Conservation (phyloP, 441 rosid species). For the Pelargonium australe region DNA sequence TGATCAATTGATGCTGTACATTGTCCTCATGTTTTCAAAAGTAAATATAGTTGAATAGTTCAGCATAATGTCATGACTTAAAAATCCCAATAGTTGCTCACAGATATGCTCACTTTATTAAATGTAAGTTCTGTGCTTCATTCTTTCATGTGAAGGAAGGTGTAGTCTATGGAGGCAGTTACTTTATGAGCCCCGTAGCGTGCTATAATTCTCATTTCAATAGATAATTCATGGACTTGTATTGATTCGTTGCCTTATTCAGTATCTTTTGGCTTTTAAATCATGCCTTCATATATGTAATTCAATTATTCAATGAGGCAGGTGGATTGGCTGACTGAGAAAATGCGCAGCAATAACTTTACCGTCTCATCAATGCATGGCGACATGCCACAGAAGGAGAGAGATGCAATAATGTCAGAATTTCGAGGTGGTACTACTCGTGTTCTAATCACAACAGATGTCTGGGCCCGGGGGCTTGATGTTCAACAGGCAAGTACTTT, state of each 20-base stretch:
- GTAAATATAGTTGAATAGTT: background rate
- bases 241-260: background rate
- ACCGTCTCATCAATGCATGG: constrained; percentile 97
- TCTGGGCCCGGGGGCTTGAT: constrained; percentile 96
- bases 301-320: constrained; percentile 21
- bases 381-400: constrained; percentile 95
- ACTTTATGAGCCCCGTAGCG: too few species aligned
- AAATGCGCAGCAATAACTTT: constrained; percentile 80
- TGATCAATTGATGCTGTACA: background rate
- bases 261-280: background rate
- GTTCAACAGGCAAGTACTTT: constrained; percentile 71
- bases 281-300: background rate
- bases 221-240: too few species aligned
- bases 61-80: background rate
- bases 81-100: background rate
- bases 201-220: too few species aligned
- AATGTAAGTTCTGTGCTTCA: background rate
- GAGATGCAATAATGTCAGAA: constrained; percentile 82
- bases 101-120: background rate
- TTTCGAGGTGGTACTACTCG: constrained; percentile 75
- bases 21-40: background rate
- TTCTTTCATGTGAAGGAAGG: background rate
- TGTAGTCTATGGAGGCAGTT: background rate
- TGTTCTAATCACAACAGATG: constrained; percentile 93
- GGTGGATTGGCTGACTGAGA: constrained; percentile 98